phyloP scores from a whole-genome alignment of 352 stramenopile species.

The Albugo laibachii region DNA sequence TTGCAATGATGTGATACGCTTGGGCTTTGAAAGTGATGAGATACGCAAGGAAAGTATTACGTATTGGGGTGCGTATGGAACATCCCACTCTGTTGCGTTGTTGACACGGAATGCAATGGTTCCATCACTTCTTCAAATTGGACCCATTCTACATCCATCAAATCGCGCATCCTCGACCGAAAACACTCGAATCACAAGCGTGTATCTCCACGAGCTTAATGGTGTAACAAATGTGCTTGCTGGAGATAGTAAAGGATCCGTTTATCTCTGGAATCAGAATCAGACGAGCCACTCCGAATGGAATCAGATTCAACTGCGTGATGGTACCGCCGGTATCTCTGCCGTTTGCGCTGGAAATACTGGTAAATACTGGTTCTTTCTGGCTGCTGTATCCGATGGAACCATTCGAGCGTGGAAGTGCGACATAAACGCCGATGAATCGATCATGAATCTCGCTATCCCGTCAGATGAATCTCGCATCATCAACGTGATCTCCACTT shows the following conservation, averaged over 20 bases:
- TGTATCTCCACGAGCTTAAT: conserved; percentile 13
- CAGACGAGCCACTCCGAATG: conserved; percentile 1
- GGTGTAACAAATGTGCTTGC: conserved; percentile 16
- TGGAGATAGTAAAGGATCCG: conserved; percentile 33
- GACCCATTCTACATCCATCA: conserved; percentile 20
- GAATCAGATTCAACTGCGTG: conserved; percentile 6
- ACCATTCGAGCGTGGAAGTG: conserved; percentile 16
- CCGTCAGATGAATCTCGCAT: no score
- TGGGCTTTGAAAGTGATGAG: neutral
- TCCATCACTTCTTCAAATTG: conserved; percentile 7
- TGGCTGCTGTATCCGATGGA: conserved; percentile 17
- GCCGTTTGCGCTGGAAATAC: no score
- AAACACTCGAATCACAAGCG: conserved; percentile 17
- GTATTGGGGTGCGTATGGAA: conserved; percentile 19
- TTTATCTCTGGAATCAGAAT: conserved; percentile 24
- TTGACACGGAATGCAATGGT: conserved; percentile 3
- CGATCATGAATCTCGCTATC: no score
- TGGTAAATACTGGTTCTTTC: neutral
- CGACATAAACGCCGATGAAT: neutral
- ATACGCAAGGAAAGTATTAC: neutral
- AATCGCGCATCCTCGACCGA: conserved; percentile 6
- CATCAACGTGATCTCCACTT: no score
- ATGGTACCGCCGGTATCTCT: neutral
- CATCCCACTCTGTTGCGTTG: conserved; percentile 28
- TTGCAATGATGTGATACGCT: conserved; percentile 2